Evolutionary conservation across 495 filamentous ascomycete genomes (phyloP).

Genomic region (Neurospora sp.): DNA sequence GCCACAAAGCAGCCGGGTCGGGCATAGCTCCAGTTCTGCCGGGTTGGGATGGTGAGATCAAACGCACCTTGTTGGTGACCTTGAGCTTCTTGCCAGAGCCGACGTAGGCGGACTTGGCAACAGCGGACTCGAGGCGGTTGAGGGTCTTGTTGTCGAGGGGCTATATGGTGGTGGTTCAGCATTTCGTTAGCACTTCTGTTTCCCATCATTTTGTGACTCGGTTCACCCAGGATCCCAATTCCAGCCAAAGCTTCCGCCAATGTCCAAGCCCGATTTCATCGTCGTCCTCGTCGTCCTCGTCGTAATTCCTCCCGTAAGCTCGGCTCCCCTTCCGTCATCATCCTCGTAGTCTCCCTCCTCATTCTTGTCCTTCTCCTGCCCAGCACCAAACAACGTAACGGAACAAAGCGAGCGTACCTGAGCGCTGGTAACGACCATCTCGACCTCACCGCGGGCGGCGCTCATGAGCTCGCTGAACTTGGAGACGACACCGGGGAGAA

Average conservation of each 20-base stretch:
- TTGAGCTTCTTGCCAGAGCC: slow-evolving; percentile 95
- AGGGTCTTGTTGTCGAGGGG: slow-evolving; percentile 81
- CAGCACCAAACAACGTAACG: not conserved
- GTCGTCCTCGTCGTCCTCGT: not conserved
- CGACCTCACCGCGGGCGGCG: slow-evolving; percentile 83
- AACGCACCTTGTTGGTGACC: slow-evolving; percentile 75
- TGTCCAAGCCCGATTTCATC: not conserved
- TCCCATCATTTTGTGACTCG: not conserved
- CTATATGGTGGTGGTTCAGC: slow-evolving; percentile 31
- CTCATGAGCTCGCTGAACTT: slow-evolving; percentile 85
- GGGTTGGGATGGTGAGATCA: not conserved
- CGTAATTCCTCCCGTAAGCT: not conserved
- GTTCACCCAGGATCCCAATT: not conserved
- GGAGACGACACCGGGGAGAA: slow-evolving; percentile 69
- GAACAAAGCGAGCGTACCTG: slow-evolving; percentile 47
- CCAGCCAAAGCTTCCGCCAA: not conserved
- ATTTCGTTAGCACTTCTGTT: not conserved
- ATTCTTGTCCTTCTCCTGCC: not conserved
- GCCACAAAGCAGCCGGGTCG: not conserved
- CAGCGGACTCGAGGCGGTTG: slow-evolving; percentile 71
- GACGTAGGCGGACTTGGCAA: slow-evolving; percentile 79
- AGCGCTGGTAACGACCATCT: slow-evolving; percentile 82
- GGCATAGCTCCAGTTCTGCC: not conserved
- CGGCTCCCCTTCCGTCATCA: not conserved
- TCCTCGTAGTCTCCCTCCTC: not conserved